Base-by-base conservation (phyloP, 345 rosid species). In the Kernera saxatilis region DNA sequence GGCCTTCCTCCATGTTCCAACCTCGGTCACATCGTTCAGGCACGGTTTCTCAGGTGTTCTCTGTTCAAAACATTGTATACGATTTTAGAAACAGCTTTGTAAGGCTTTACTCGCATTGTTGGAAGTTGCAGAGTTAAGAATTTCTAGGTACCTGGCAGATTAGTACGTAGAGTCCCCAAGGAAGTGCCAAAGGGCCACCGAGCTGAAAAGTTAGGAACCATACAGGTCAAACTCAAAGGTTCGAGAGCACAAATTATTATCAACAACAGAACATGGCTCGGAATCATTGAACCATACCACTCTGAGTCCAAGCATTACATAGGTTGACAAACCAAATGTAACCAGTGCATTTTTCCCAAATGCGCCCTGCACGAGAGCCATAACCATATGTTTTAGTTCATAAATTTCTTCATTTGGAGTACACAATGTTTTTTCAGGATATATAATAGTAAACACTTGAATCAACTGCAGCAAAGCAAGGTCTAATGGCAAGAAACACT, bases 101-200 rank as follows among this genome's bases (percentile, higher is more conserved):
- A 43, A 12, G 9, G 26, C 22, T 29, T 29, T 9, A 41, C 48
- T 50, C 23, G 27, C 10, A 44, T 54, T 22, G 69, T 40, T 50
- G 46, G 32, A 37, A 30, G 55, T 50, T 57, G 5, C 36, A 52
- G 35, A 61, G 50, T 69, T 61, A 0, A 27, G 36, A 46, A 51
- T 17, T 22, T 76, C 2, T 44, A 9, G 0, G 35, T 81, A 93
- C 98, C 98, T 93, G 97, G 75, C 94, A 93, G 72, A 91, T 91
- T 78, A 91, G 75, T 62, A 93, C 92, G 44, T 93, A 93, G 2
- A 91, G 84, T 40, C 96, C 98, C 98, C 94, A 93, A 25, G 96
- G 97, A 79, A 93, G 93, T 5, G 98, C 90, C 56, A 91, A 67
- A 37, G 96, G 96, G 25, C 98, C 98, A 1, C 98, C 96, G 26